phyloP scores from a whole-genome alignment of 1,284 basidiomycete genomes.

The Rhizopogon parksii region DNA sequence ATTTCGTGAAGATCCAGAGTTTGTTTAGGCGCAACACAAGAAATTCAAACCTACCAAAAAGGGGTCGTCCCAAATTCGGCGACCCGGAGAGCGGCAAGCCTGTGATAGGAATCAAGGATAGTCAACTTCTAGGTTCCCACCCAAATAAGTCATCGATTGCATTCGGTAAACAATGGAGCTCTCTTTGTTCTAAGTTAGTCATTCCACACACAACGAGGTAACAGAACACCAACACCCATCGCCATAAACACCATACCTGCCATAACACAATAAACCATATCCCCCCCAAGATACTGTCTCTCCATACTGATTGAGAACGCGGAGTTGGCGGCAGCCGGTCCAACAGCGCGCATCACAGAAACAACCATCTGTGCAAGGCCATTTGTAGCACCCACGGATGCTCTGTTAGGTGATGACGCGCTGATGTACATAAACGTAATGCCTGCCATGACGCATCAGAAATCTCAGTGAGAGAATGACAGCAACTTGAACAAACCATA shows the following conservation, averaged over 20 bases:
- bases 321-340: slow-evolving; percentile 30
- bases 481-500: slow-evolving; percentile 31
- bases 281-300: slow-evolving; percentile 33
- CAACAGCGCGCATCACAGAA: slow-evolving; percentile 35
- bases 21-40: background rate
- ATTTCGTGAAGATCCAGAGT: background rate
- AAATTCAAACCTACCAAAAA: background rate
- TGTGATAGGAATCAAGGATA: background rate
- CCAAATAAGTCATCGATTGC: background rate
- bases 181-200: background rate
- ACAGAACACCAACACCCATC: background rate
- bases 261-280: slow-evolving; percentile 35
- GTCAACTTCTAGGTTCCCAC: background rate
- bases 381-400: slow-evolving; percentile 50
- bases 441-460: slow-evolving; percentile 1
- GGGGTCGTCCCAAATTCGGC: background rate
- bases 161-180: background rate
- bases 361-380: slow-evolving; percentile 47
- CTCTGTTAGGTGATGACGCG: slow-evolving; percentile 36
- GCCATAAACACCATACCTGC: background rate
- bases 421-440: slow-evolving; percentile 43
- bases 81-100: background rate
- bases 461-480: background rate
- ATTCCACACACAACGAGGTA: background rate
- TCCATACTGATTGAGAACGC: slow-evolving; percentile 24